Conservation (phyloP, 2,329 filamentous ascomycete species). For the Alternaria arbusti region DNA sequence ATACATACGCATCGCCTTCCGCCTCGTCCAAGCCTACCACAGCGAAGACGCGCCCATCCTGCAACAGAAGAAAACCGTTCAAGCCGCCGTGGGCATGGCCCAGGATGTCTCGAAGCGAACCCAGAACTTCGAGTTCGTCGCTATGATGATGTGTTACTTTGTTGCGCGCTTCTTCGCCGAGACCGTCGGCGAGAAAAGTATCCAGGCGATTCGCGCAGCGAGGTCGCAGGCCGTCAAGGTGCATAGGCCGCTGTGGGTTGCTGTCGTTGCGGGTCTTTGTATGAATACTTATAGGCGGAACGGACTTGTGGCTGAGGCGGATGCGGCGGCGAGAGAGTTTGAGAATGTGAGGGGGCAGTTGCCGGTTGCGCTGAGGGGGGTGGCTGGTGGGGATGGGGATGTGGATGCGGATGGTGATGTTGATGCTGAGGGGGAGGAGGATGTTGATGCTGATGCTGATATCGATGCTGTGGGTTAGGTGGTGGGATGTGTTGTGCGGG, state of each 20-base stretch:
- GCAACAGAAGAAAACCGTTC: slow-evolving; percentile 79
- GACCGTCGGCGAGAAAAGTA: slow-evolving; percentile 70
- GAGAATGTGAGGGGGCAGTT: slow-evolving; percentile 30
- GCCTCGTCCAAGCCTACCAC: slow-evolving; percentile 72
- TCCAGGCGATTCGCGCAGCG: slow-evolving; percentile 53
- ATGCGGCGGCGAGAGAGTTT: slow-evolving; percentile 23
- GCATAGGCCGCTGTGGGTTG: slow-evolving; percentile 36
- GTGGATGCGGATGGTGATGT: slow-evolving; percentile 33
- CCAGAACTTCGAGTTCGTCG: slow-evolving; percentile 79
- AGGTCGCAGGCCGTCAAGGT: slow-evolving; percentile 31
- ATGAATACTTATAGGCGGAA: slow-evolving; percentile 38
- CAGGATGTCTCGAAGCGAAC: slow-evolving; percentile 72
- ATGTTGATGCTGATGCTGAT: background rate
- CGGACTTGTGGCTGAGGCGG: slow-evolving; percentile 36
- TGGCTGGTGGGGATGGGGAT: slow-evolving; percentile 22
- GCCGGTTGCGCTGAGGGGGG: slow-evolving; percentile 30
- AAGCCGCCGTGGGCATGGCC: slow-evolving; percentile 59
- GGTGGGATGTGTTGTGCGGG: too few relatives aligned
- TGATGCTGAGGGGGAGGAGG: slow-evolving; percentile 4
- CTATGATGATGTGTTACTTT: slow-evolving; percentile 85
- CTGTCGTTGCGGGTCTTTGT: slow-evolving; percentile 40
- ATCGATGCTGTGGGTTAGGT: background rate
- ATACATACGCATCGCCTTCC: slow-evolving; percentile 79
- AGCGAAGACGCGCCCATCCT: slow-evolving; percentile 71
- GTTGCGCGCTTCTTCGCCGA: slow-evolving; percentile 80